These are phyloP conservation scores for Tuber melanosporum DNA, from an alignment of 495 filamentous ascomycete genomes.

Conservation along the genomic window DNA sequence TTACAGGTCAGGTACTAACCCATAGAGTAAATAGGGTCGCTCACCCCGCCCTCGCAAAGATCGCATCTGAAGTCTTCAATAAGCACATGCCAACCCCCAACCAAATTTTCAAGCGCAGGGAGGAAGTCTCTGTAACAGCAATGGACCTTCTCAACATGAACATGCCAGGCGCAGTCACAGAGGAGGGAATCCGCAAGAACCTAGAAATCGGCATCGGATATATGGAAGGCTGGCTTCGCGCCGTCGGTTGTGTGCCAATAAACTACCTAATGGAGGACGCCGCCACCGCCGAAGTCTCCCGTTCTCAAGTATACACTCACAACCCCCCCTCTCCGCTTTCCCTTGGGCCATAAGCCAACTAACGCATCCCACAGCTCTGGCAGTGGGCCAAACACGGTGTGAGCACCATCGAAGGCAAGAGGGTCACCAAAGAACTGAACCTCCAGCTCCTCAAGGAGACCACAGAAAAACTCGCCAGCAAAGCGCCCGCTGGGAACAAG, in stretches of 20 bases:
- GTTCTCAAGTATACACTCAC: constrained; percentile 48
- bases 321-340: not conserved
- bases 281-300: constrained; percentile 90
- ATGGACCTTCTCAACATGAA: constrained; percentile 99
- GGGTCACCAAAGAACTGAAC: constrained; percentile 84
- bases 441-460: constrained; percentile 82
- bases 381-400: constrained; percentile 90
- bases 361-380: constrained; percentile 63
- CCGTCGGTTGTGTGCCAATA: constrained; percentile 93
- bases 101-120: constrained; percentile 83
- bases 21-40: constrained; percentile 70
- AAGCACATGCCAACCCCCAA: constrained; percentile 98
- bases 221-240: constrained; percentile 97
- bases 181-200: constrained; percentile 96
- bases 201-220: constrained; percentile 93
- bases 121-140: constrained; percentile 77
- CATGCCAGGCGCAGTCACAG: constrained; percentile 85
- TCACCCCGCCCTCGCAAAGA: constrained; percentile 82
- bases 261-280: constrained; percentile 99
- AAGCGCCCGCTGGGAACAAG: constrained; percentile 84
- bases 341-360: constrained; percentile 1
- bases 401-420: constrained; percentile 80
- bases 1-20: not conserved
- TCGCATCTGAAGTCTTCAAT: constrained; percentile 94
- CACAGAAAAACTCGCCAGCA: constrained; percentile 63